phyloP scores from a whole-genome alignment of 306 rosid genomes.

The Begonia peltatifolia region DNA sequence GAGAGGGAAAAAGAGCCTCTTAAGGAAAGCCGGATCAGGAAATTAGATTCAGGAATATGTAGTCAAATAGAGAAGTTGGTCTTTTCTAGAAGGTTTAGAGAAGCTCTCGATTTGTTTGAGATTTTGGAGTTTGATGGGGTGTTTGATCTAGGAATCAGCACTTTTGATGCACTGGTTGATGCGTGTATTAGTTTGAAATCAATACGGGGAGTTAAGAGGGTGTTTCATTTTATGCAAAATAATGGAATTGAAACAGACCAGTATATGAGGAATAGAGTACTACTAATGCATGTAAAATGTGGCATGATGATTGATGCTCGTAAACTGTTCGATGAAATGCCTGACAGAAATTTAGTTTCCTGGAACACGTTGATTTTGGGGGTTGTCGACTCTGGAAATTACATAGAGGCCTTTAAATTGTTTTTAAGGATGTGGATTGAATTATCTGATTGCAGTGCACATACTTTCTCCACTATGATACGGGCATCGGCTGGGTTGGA shows the following conservation, averaged over 20 bases:
- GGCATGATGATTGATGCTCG: slow-evolving; percentile 60
- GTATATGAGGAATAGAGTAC: slow-evolving; percentile 58
- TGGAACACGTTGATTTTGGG: slow-evolving; percentile 59
- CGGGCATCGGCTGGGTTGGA: slow-evolving; percentile 63
- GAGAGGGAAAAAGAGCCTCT: slow-evolving; percentile 13
- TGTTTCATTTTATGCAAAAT: slow-evolving; percentile 31
- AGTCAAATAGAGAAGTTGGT: slow-evolving; percentile 62
- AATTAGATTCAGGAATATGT: slow-evolving; percentile 36
- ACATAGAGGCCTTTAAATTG: slow-evolving; percentile 38
- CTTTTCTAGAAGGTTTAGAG: slow-evolving; percentile 31
- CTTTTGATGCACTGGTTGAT: slow-evolving; percentile 56
- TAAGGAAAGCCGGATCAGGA: slow-evolving; percentile 17
- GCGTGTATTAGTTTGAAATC: slow-evolving; percentile 62
- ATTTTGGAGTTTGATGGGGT: slow-evolving; percentile 49
- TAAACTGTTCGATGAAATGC: slow-evolving; percentile 49
- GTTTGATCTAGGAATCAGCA: slow-evolving; percentile 29
- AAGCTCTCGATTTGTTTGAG: slow-evolving; percentile 76
- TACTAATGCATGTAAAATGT: slow-evolving; percentile 64
- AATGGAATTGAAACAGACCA: slow-evolving; percentile 52
- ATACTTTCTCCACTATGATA: slow-evolving; percentile 47
- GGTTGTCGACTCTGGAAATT: slow-evolving; percentile 52
- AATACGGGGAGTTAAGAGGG: slow-evolving; percentile 53
- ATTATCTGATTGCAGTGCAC: slow-evolving; percentile 30
- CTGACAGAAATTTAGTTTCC: slow-evolving; percentile 32
- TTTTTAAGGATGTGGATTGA: slow-evolving; percentile 61